phyloP scores from a whole-genome alignment of 345 rosid genomes.

The Arabis alpina region DNA sequence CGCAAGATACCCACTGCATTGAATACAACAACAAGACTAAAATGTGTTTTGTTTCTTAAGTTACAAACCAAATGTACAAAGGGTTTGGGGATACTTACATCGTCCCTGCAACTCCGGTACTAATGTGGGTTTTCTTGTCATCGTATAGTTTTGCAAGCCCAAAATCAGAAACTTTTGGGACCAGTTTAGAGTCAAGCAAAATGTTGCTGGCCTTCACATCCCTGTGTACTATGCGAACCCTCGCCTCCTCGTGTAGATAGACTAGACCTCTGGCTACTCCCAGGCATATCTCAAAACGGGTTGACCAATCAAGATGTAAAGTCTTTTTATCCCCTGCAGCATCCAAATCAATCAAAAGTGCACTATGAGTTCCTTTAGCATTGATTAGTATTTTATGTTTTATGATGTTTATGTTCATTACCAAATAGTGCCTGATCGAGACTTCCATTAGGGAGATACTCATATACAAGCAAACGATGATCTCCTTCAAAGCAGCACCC shows the following conservation, averaged over 20 bases:
- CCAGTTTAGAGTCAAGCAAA: slow-evolving; percentile 51
- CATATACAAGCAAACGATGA: slow-evolving; percentile 49
- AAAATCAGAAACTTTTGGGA: slow-evolving; percentile 53
- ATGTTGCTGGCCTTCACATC: slow-evolving; percentile 70
- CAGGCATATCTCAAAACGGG: slow-evolving; percentile 56
- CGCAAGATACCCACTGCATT: slow-evolving; percentile 55
- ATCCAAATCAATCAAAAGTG: not conserved
- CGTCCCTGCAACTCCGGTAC: slow-evolving; percentile 50
- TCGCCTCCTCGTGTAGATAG: slow-evolving; percentile 64
- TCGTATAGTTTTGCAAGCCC: slow-evolving; percentile 49
- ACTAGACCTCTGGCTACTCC: slow-evolving; percentile 60
- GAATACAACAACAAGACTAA: not conserved
- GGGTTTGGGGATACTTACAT: slow-evolving; percentile 38
- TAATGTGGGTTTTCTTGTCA: slow-evolving; percentile 52
- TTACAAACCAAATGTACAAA: slow-evolving; percentile 40
- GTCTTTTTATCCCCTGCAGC: slow-evolving; percentile 43
- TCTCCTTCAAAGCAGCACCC: slow-evolving; percentile 42
- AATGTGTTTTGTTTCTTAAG: slow-evolving; percentile 25
- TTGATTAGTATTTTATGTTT: slow-evolving; percentile 3
- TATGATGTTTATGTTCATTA: slow-evolving; percentile 16
- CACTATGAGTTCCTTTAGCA: slow-evolving; percentile 8
- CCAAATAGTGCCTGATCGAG: slow-evolving; percentile 37
- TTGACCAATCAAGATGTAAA: slow-evolving; percentile 55
- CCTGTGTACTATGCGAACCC: slow-evolving; percentile 60
- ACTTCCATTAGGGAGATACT: slow-evolving; percentile 38